A percentile compares a stretch with the other conserved stretches of the same genome.
phyloP scores from a whole-genome alignment of 257 asterid genomes.

The Penstemon davidsonii region DNA sequence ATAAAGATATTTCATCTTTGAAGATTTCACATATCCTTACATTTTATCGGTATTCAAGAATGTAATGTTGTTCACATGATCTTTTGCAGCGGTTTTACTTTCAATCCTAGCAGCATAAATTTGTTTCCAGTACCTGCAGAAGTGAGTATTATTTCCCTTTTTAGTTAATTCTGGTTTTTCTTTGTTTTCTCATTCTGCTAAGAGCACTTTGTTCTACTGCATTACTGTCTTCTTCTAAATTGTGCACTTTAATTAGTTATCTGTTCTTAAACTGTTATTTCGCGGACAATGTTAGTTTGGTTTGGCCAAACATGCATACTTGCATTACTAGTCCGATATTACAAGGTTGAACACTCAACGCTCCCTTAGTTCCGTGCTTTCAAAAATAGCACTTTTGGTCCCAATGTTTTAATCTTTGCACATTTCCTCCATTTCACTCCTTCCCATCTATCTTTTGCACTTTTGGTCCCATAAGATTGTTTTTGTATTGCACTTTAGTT shows the following conservation, averaged over 20 bases:
- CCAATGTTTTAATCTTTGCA: not conserved
- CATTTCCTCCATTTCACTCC: not conserved
- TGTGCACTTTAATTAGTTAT: no score
- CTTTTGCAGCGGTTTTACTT: slow-evolving; percentile 60
- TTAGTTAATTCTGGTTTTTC: not conserved
- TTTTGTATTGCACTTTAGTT: not conserved
- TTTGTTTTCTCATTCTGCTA: not conserved
- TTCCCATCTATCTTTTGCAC: not conserved
- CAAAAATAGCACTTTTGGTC: not conserved
- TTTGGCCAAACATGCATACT: no score
- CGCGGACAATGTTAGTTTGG: no score
- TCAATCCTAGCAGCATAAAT: slow-evolving; percentile 61
- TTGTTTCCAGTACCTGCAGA: slow-evolving; percentile 63
- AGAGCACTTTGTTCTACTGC: not conserved
- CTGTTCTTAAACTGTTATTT: no score
- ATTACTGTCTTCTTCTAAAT: not conserved
- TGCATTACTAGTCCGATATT: no score
- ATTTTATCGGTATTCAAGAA: not conserved
- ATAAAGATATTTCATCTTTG: not conserved
- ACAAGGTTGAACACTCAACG: no score
- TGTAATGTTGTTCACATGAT: slow-evolving; percentile 4
- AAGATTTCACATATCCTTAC: slow-evolving; percentile 7
- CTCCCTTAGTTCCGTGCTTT: not conserved
- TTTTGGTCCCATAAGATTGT: not conserved
- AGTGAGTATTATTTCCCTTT: slow-evolving; percentile 44